Evolutionary conservation across 305 asterid genomes (phyloP), one percentile per base, ranked within the genome.

Genomic region (Fraxinus paxiana): DNA sequence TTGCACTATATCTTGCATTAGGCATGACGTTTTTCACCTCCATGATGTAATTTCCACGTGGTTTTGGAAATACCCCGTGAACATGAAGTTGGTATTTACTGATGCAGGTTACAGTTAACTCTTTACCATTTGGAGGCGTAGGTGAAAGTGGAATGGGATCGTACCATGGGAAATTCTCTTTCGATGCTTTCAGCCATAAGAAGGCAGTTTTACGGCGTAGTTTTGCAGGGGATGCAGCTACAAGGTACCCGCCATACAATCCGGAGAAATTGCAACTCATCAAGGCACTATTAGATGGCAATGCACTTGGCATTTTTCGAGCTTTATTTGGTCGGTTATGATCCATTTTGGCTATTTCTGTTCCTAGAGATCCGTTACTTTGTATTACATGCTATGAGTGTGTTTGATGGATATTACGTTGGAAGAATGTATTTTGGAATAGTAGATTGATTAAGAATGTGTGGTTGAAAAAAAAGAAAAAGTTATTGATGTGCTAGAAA

Each of bases 111-210:
- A 82, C 83, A 5, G 85, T 79, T 82, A 76, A 74, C 20, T 38
- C 77, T 22, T 77, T 89, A 83, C 92, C 92, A 28, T 89, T 89
- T 56, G 92, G 92, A 37, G 97, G 97, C 6, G 97, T 93, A 10
- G 97, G 97, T n/a, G 93, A 81, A 76, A 93, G 97, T 35, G 97
- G 97, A 73, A 89, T 82, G 81, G 97, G 97, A 24, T 80, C 95
- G 3, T 93, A 91, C 89, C 95, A 93, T 4, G 97, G 97, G 2
- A 93, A 89, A 82, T 89, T 87, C 87, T 88, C 97, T 3, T 93
- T 93, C 12, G 94, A 93, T 6, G 81, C 92, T 83, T 93, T 93
- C 84, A 93, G 97, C 89, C 97, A 93, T 84, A 89, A 87, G 90
- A 92, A 93, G 87, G 92, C 91, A 2, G 94, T 93, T 43, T 81